Base-by-base conservation (phyloP, 495 filamentous ascomycete species). In the Lophium mytilinum region DNA sequence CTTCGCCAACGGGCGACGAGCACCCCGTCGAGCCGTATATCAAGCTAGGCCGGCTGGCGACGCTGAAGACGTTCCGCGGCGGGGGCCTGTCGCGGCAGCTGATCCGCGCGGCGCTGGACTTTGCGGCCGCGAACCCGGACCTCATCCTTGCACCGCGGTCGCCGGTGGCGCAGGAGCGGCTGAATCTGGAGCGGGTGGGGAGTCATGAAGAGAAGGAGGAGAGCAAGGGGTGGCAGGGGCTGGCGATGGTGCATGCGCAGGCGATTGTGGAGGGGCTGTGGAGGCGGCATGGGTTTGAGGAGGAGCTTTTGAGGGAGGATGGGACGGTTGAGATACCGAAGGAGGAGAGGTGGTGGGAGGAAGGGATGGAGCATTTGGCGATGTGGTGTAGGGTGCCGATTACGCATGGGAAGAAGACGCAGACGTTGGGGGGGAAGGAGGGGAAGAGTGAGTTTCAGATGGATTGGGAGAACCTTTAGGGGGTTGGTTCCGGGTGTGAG, bases 281-380 rank as follows among this genome's bases (percentile, higher is more conserved):
- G 79, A 66, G 63, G 53, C 72, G 72, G 52, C 75, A 81, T 69
- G 89, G 89, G 0, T 96, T 95, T 65, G 67, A 77, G 8, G 90
- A 95, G 71, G 75, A 81, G 66, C 71, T 67, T 8, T 79, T 93
- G 81, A 87, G 88, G 34, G 55, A 52, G n/a, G 35, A 57, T 5
- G 61, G 61, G 9, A 36, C 48, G 9, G 62, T 58, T 9, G 58
- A 58, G 40, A 55, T 58, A 12, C 0, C 36, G 33, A 55, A 55
- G 24, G 62, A 61, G 51, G 49, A 43, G 0, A 72, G 60, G 59
- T 96, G 90, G 88, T 72, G 75, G 39, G 90, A 96, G 73, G 89
- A 94, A 60, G 89, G 87, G 18, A 89, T 95, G 61, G 75, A 78
- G 63, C 91, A 95, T 78, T 79, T 90, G 33, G 89, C 85, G 12